Evolutionary conservation across 768 basidiomycete genomes (phyloP).

Genomic region (Boletus reticulatus): DNA sequence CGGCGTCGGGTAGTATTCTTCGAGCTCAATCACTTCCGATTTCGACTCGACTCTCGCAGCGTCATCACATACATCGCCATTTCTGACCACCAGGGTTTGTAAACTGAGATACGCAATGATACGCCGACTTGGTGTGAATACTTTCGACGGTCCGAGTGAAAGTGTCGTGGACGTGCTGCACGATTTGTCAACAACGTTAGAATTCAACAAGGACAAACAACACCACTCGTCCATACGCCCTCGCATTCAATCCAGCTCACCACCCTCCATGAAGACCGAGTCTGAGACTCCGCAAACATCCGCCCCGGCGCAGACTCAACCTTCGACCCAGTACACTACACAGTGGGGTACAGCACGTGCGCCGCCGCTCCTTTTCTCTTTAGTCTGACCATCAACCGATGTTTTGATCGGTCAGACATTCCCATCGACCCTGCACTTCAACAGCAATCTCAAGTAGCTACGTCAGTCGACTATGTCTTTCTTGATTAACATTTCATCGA

Average conservation of each 20-base stretch:
- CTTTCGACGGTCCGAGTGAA: too few species aligned
- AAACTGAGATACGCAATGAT: too few species aligned
- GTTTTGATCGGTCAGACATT: constrained; percentile 42
- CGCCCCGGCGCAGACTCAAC: constrained; percentile 30
- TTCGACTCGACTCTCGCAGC: too few species aligned
- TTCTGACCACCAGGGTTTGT: too few species aligned
- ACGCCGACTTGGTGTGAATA: too few species aligned
- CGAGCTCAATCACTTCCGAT: too few species aligned
- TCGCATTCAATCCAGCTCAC: background rate
- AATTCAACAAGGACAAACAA: too few species aligned
- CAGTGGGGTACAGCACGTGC: constrained; percentile 41
- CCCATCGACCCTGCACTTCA: constrained; percentile 70
- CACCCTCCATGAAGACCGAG: constrained; percentile 41
- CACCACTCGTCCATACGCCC: background rate
- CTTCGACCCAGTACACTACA: constrained; percentile 32
- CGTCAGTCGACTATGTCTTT: constrained; percentile 33
- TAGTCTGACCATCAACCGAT: background rate
- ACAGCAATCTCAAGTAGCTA: constrained; percentile 49
- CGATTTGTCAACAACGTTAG: too few species aligned
- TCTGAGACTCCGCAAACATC: constrained; percentile 35
- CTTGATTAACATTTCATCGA: background rate
- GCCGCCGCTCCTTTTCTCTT: constrained; percentile 12
- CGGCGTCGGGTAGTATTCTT: too few species aligned
- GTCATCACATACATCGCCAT: too few species aligned
- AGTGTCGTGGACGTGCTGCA: too few species aligned